Conservation (phyloP, 306 rosid species). For the Gleditsia sinensis region DNA sequence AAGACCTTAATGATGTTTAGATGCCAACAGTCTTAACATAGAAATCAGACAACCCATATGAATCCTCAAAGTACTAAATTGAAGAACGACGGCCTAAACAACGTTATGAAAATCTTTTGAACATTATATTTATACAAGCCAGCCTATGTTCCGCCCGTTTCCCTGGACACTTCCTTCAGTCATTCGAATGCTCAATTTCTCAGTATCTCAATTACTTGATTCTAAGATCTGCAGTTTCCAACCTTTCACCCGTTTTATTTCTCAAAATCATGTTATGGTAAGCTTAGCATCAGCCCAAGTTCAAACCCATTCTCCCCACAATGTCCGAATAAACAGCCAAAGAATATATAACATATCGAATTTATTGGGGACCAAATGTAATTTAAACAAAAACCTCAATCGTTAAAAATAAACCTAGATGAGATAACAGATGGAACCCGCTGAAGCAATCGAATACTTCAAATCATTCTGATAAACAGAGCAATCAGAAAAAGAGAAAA, state of each 20-base stretch:
- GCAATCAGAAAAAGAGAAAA: neutral
- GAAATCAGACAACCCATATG: neutral
- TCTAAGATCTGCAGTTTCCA: neutral
- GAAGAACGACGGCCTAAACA: neutral
- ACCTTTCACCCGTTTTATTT: neutral
- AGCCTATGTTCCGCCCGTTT: neutral
- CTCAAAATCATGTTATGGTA: neutral
- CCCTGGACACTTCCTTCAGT: constrained; percentile 5
- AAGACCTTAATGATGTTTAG: neutral
- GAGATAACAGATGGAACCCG: constrained; percentile 8
- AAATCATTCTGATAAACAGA: neutral
- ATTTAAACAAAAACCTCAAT: constrained; percentile 16
- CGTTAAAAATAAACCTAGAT: constrained; percentile 10
- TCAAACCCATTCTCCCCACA: constrained; percentile 17
- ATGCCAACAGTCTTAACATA: neutral
- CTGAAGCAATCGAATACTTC: constrained; percentile 14
- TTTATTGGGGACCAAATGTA: neutral
- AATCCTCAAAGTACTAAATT: neutral
- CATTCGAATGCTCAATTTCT: neutral
- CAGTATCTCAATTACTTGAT: neutral
- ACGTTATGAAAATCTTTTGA: neutral
- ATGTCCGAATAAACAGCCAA: neutral
- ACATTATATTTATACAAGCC: neutral
- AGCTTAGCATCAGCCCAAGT: neutral
- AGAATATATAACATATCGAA: neutral